Conservation (phyloP, 1,139 yeast genomes). For the Suhomyces guaymorum region DNA sequence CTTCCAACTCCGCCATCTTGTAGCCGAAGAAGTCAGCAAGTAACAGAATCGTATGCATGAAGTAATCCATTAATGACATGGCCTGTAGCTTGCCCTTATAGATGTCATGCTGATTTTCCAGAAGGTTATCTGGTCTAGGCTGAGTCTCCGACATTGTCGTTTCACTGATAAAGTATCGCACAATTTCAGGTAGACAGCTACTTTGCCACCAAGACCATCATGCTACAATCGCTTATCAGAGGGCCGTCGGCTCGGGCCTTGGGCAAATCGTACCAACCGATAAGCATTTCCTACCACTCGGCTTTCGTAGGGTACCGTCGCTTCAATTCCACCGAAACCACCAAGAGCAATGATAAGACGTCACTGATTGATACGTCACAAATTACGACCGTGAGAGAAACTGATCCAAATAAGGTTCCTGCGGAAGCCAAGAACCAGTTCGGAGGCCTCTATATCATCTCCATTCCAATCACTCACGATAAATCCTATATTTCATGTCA, state of each 20-base stretch:
- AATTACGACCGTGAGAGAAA: not conserved
- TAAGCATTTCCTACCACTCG: not conserved
- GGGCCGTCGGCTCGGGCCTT: too few relatives aligned
- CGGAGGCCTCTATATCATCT: slow-evolving; percentile 48
- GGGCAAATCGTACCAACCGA: too few relatives aligned
- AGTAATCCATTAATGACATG: too few relatives aligned
- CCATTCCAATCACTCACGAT: slow-evolving; percentile 61
- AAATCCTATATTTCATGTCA: slow-evolving; percentile 63
- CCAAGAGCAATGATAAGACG: not conserved
- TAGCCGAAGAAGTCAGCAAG: too few relatives aligned
- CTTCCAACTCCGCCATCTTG: too few relatives aligned
- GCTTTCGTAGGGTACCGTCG: too few relatives aligned
- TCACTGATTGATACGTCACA: not conserved
- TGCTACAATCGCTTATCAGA: not conserved
- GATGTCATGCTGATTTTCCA: too few relatives aligned
- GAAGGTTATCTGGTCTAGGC: not conserved
- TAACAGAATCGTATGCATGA: too few relatives aligned
- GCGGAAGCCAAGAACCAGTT: slow-evolving; percentile 5
- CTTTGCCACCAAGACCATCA: slow-evolving; percentile 1
- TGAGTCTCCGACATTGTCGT: slow-evolving; percentile 1
- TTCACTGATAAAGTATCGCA: slow-evolving; percentile 1
- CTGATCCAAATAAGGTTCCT: not conserved
- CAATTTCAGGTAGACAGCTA: not conserved
- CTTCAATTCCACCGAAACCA: not conserved
- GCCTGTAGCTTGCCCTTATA: too few relatives aligned